Base-by-base conservation (phyloP, 1,139 yeast genomes). In the Nematodospora anomalae region DNA sequence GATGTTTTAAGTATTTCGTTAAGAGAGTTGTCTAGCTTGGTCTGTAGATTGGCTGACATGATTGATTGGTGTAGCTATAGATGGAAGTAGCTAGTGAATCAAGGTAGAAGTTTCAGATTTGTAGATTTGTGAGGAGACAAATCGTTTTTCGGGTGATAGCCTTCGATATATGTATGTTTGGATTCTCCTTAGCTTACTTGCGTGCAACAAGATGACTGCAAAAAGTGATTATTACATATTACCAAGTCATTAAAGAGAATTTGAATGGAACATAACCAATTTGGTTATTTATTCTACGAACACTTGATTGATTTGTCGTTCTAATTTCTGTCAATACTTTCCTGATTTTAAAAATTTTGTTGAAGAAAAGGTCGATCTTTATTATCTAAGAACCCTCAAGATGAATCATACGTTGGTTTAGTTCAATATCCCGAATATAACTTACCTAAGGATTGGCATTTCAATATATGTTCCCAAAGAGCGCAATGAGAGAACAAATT, bases 391-490 rank as follows among this genome's bases (percentile, higher is more conserved):
- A 37, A 41, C 23, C 35, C 36, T 6, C 35, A 41, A 8, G 40
- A 40, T 28, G 40, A 42, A 10, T 36, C 38, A n/a, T 21, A 29
- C 3, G 32, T 16, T 14, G 38, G 36, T 12, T 57, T 55, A 21
- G 47, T 59, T 60, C 64, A 63, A 23, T 67, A 58, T 27, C 55
- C 51, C 30, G 57, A 52, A 29, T 77, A 78, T 60, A 54, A 64
- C 45, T 43, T 68, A 47, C 67, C 76, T 1, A 67, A 78, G 96
- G 88, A 54, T 71, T 87, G 44, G 96, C 89, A 55, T 86, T 88
- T 57, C 88, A 86, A 57, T 90, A 11, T 83, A 71, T 48, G 82
- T 92, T 15, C 97, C 97, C 1, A 78, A 76, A 42, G 62, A 60
- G 38, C 58, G 83, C 44, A 73, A 71, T 41, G 75, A 73, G 40